These are phyloP conservation scores for Lasiosphaeriaceae sp. DNA, from an alignment of 495 filamentous ascomycete species.

Conservation along the genomic window DNA sequence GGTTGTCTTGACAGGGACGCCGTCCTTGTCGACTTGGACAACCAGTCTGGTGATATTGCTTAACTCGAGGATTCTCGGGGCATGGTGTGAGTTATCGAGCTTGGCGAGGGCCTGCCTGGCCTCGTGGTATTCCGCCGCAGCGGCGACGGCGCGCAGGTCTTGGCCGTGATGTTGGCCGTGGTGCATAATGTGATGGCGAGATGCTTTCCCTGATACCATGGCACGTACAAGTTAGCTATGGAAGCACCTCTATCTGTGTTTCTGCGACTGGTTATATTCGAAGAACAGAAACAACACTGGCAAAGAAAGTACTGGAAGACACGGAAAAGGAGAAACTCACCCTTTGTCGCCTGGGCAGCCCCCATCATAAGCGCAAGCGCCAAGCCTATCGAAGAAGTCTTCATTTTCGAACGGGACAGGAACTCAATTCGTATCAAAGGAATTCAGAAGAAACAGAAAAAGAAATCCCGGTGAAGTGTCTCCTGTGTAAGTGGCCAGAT, in stretches of 20 bases:
- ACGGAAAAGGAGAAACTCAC: neutral
- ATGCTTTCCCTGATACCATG: too few relatives aligned
- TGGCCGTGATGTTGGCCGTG: neutral
- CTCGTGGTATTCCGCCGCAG: neutral
- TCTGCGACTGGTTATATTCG: too few relatives aligned
- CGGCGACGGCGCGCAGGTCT: neutral
- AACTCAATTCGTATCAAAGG: too few relatives aligned
- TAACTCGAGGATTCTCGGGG: too few relatives aligned
- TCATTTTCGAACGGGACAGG: neutral
- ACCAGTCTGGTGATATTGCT: constrained; percentile 44
- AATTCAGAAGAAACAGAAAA: too few relatives aligned
- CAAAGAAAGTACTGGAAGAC: neutral
- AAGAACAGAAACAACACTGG: neutral
- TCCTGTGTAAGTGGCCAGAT: too few relatives aligned
- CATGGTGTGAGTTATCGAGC: too few relatives aligned
- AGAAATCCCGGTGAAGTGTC: too few relatives aligned
- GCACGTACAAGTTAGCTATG: too few relatives aligned
- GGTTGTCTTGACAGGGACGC: constrained; percentile 46
- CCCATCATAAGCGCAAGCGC: neutral
- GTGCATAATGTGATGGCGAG: neutral
- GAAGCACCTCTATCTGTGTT: too few relatives aligned
- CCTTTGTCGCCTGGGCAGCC: neutral
- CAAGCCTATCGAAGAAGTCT: neutral
- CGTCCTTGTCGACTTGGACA: constrained; percentile 62
- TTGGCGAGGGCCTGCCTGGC: neutral